These are phyloP conservation scores for Lecanosticta acicola DNA, from an alignment of 2,329 filamentous ascomycete species.

Conservation along the genomic window DNA sequence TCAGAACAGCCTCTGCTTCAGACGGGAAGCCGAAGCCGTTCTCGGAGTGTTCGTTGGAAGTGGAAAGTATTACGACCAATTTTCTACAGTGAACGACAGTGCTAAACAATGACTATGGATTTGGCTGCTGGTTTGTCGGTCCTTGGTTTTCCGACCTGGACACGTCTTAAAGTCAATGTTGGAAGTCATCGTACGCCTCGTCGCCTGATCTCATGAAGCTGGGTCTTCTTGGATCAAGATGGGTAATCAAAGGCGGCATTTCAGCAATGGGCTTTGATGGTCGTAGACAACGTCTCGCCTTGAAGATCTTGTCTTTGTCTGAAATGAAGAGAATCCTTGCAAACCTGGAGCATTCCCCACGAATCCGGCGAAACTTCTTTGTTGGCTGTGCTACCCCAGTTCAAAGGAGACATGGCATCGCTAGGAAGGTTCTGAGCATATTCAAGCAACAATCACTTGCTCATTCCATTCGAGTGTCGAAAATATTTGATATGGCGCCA, in stretches of 20 bases:
- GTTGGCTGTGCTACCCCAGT: too few species aligned
- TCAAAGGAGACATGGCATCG: neutral
- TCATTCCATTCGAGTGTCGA: neutral
- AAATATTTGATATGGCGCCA: neutral
- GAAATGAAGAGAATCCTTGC: too few species aligned
- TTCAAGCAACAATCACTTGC: too few species aligned
- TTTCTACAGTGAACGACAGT: too few species aligned
- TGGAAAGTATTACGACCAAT: too few species aligned
- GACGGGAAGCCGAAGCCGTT: neutral
- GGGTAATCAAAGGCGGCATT: neutral
- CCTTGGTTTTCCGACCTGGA: neutral
- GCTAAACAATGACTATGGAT: too few species aligned
- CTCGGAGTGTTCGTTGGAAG: too few species aligned
- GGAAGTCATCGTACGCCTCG: constrained; percentile 33
- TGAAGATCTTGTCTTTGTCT: neutral
- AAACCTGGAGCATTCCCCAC: neutral
- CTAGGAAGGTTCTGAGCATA: neutral
- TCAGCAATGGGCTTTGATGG: neutral
- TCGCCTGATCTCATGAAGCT: constrained; percentile 17
- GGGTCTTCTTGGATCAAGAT: neutral
- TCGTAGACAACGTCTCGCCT: neutral
- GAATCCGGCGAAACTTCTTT: neutral
- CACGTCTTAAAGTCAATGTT: constrained; percentile 7
- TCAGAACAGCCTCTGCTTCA: neutral
- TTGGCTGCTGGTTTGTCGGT: too few species aligned